These are phyloP conservation scores for Citrus sp. DNA, from an alignment of 345 rosid genomes.

Conservation along the genomic window DNA sequence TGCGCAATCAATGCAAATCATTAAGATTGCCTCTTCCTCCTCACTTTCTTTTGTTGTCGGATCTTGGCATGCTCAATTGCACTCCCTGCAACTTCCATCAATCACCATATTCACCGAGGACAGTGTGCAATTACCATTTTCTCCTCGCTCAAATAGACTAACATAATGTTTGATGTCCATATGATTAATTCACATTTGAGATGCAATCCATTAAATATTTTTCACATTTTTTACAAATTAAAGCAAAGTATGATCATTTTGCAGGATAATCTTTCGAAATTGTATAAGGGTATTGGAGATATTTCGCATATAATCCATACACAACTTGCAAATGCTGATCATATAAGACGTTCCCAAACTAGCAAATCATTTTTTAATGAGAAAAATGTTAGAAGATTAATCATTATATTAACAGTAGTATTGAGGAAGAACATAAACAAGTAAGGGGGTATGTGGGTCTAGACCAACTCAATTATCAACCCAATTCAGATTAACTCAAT, in stretches of 20 bases:
- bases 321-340: background rate
- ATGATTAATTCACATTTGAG: background rate
- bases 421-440: constrained; percentile 1
- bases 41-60: background rate
- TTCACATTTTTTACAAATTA: background rate
- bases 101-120: background rate
- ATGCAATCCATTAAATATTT: too few relatives aligned
- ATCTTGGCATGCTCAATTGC: constrained; percentile 3
- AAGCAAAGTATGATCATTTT: background rate
- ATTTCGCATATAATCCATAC: background rate
- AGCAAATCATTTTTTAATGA: background rate
- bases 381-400: background rate
- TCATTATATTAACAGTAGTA: background rate
- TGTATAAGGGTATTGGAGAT: background rate
- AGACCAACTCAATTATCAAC: constrained; percentile 4
- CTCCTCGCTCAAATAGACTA: background rate
- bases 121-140: background rate
- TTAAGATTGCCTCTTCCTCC: background rate
- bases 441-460: constrained; percentile 4
- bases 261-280: background rate
- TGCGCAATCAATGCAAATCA: constrained; percentile 44
- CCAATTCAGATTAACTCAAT: background rate
- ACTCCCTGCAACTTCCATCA: background rate
- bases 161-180: background rate
- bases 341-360: background rate